Base-by-base conservation (phyloP, 2,329 filamentous ascomycete species). In the Penicillium expansum region DNA sequence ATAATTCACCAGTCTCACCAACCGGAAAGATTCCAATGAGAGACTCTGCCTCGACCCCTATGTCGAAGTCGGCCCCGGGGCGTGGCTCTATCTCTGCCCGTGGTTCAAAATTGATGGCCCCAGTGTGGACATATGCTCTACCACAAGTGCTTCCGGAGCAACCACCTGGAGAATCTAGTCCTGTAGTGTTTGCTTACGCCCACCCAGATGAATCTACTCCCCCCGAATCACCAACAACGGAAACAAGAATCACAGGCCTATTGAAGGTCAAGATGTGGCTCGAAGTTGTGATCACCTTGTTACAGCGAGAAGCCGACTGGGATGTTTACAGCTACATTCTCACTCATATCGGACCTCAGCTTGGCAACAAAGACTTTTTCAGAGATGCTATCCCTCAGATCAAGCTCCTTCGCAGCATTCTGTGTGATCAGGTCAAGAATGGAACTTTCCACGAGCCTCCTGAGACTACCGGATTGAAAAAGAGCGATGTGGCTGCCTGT, bases 291-390 rank as follows among this genome's bases (percentile, higher is more conserved):
- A 83, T 91, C 27, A 80, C 81, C n/a, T 77, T 94, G n/a, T 77
- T 96, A 42, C 85, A 89, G 62, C 82, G 86, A 54, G 89, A 88
- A 39, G 84, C 85, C 47, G 88, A 94, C 60, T 97, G 93, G 92
- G 92, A 97, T 70, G 80, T 96, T 1, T 96, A 96, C 78, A 93
- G 91, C 73, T 97, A 93, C 70, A 83, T 93, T 18, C 79, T 99
- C 30, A 89, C 91, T 6, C 90, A 96, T 71, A 78, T 97, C 10
- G 90, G 91, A 1, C 88, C 90, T 29, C 93, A 97, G 67, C 80
- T 99, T 22, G 90, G 88, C 72, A 99, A 99, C 66, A 91, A 94
- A 68, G 87, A 90, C 13, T 80, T 97, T 14, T 97, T 97, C 71
- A 82, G 82, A 58, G 86, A 83, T 52, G 86, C 90, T 6, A 85